Evolutionary conservation across 78 protist species (phyloP), one percentile per base, ranked within the genome.

Genomic region (Speleostelium caveatum): DNA sequence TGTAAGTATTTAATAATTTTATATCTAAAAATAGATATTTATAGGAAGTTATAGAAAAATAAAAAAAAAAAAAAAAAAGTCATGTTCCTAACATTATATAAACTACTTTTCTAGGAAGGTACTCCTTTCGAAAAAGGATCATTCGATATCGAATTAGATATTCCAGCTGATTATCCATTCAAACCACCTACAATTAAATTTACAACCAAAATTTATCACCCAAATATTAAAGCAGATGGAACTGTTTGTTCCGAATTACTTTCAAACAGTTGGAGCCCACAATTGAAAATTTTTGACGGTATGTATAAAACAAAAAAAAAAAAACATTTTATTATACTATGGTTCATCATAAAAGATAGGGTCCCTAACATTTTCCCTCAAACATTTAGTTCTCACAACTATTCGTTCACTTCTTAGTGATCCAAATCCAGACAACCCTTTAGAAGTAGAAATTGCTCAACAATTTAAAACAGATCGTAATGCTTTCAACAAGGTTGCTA

Each of bases 71-170:
- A 35, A 10, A 36, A 38, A 5, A 17, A n/a, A 5, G 14, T 28
- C 30, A 63, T 30, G 36, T 24, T 24, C 4, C 53, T 49, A n/a
- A 95, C 79, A 24, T 61, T 28, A 73, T 10, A 3, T n/a, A 10
- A 33, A 28, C 33, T 62, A 35, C 6, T 65, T 58, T 38, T 65
- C 22, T 26, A 89, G 94, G 75, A 67, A 56, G 92, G 87, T 7
- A 45, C 95, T 56, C 97, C 97, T 38, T 96, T 63, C 75, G 95
- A 86, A 73, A 79, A 87, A 17, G 97, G 97, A n/a, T 68, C 68
- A 14, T 96, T 94, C 86, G 38, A 41, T 8, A 65, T 96, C 30
- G 88, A 90, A 5, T 51, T 96, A 58, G 80, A 62, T 49, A 55
- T 96, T 38, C 96, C 96, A 49, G 26, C 45, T 22, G 94, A 92